These are phyloP conservation scores for Penicillium bialowiezense DNA, from an alignment of 495 filamentous ascomycete species.

Conservation along the genomic window DNA sequence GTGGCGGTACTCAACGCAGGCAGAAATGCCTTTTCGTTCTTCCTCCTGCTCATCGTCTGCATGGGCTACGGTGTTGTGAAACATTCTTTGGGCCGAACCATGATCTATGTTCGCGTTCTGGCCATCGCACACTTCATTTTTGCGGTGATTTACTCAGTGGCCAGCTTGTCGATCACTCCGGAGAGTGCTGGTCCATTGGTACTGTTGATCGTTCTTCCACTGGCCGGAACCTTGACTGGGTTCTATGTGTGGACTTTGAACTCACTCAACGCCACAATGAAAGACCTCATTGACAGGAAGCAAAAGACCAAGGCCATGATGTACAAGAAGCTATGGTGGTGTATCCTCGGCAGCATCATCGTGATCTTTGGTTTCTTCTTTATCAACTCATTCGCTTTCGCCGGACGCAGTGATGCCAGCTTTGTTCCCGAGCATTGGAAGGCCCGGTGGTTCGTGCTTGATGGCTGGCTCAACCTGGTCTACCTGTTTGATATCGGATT, in stretches of 20 bases:
- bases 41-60: slow-evolving; percentile 96
- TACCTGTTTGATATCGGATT: slow-evolving; percentile 90
- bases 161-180: slow-evolving; percentile 83
- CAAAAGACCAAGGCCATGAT: slow-evolving; percentile 90
- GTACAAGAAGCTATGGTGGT: slow-evolving; percentile 99
- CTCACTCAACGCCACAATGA: slow-evolving; percentile 89
- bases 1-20: slow-evolving; percentile 90
- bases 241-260: slow-evolving; percentile 99
- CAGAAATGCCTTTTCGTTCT: slow-evolving; percentile 97
- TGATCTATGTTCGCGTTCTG: slow-evolving; percentile 90
- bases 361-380: slow-evolving; percentile 97
- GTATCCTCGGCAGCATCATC: slow-evolving; percentile 84
- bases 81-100: slow-evolving; percentile 85
- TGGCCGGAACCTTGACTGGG: slow-evolving; percentile 88
- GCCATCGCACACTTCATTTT: slow-evolving; percentile 93
- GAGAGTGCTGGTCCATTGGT: slow-evolving; percentile 73
- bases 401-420: slow-evolving; percentile 72
- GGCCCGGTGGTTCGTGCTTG: slow-evolving; percentile 93
- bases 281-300: slow-evolving; percentile 89
- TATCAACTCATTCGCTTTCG: slow-evolving; percentile 92
- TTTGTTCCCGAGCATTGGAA: slow-evolving; percentile 97
- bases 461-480: slow-evolving; percentile 96
- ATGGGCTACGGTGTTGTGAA: slow-evolving; percentile 99
- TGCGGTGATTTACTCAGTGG: slow-evolving; percentile 88
- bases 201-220: slow-evolving; percentile 90